A percentile compares a stretch with the other conserved stretches of the same genome.
phyloP scores from a whole-genome alignment of 257 asterid genomes.

The Capsicum baccatum region DNA sequence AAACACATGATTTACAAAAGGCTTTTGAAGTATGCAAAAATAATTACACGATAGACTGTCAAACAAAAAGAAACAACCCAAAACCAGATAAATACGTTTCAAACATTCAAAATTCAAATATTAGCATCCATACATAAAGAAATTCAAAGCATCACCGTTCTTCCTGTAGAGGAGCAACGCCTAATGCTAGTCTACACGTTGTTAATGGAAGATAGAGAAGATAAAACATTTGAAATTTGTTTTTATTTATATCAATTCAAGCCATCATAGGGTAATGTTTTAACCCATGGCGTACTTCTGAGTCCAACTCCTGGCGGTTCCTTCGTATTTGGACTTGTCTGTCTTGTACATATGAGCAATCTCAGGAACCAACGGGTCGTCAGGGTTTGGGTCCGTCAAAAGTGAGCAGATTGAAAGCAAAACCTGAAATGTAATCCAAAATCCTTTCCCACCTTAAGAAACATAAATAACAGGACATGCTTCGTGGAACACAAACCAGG shows the following conservation, averaged over 20 bases:
- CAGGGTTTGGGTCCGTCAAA: constrained; percentile 84
- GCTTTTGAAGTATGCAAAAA: background rate
- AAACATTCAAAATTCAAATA: constrained; percentile 18
- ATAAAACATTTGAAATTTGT: constrained; percentile 30
- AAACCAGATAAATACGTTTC: background rate
- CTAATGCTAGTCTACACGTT: constrained; percentile 38
- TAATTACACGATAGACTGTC: background rate
- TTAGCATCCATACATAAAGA: background rate
- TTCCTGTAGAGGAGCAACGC: constrained; percentile 16
- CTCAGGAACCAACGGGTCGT: constrained; percentile 84
- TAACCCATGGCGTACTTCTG: constrained; percentile 92
- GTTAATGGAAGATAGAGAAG: constrained; percentile 37
- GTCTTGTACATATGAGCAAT: constrained; percentile 92
- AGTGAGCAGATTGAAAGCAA: constrained; percentile 82
- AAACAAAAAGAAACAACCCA: background rate
- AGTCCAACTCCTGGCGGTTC: constrained; percentile 90
- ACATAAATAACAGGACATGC: constrained; percentile 18
- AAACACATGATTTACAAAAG: background rate
- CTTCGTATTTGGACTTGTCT: constrained; percentile 76
- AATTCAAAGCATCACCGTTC: constrained; percentile 31
- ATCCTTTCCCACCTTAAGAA: constrained; percentile 27
- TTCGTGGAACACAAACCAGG: background rate
- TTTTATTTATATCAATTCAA: constrained; percentile 44
- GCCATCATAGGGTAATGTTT: background rate
- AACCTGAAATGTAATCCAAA: constrained; percentile 54